Base-by-base conservation (phyloP, 768 basidiomycete genomes). In the Tulasnella sp. region DNA sequence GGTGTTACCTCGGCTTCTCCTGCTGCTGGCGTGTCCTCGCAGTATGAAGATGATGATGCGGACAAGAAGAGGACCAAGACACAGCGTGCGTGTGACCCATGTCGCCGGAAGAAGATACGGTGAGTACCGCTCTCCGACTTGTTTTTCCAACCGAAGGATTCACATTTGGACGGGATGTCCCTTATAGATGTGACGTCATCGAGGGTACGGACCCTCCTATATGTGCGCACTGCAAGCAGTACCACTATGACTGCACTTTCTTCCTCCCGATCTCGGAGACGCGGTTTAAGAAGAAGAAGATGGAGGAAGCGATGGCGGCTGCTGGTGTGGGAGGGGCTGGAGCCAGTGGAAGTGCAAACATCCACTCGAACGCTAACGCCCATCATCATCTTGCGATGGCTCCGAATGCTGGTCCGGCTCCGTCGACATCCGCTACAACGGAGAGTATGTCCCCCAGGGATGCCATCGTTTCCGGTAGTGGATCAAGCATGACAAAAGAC, bases 181-280 rank as follows among this genome's bases (percentile, higher is more conserved):
- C 7, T 43, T 31, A 2, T 66, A 78, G 82, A 66, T 98, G 96
- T 72, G 94, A 98, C 68, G 80, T 96, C 65, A 75, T 98, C 17
- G 38, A 78, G 0, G 88, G 92, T 65, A 70, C 79, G 50, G 85
- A 90, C 2, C 86, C 87, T 0, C 83, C 87, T 17, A 67, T 87
- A 50, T 97, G 92, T 68, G 87, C 92, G 65, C 93, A 97, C 70
- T 98, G 94, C 78, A 88, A 90, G 67, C 89, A 92, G 68, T 91
- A 92, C 66, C 79, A 81, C 45, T 89, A 92, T 65, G 91, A 94
- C 63, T 96, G 94, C 70, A 96, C 93, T 4, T 96, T 93, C 73
- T 94, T 96, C 76, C 81, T 98, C 11, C 96, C 96, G 42, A 99
- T 99, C 65, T 91, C 94, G 9, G 96, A 98, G 71, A 99, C 96